Conservation (phyloP, 2,329 filamentous ascomycete genomes). For the Epicoccum nigrum region DNA sequence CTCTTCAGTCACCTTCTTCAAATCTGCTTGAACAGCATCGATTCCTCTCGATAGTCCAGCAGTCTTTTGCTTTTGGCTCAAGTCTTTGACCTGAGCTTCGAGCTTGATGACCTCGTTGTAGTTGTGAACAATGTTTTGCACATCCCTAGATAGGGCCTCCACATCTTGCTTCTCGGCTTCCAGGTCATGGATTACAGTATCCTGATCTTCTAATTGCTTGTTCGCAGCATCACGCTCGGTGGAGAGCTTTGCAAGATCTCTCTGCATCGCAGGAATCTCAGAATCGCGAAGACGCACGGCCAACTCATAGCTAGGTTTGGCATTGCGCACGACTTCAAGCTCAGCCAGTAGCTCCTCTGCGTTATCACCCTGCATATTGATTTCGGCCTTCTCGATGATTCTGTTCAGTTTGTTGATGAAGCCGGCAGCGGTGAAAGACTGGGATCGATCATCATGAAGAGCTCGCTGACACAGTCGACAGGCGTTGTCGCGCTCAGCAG, state of each 20-base stretch:
- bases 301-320: slow-evolving; percentile 70
- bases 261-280: slow-evolving; percentile 73
- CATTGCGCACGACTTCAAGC: slow-evolving; percentile 63
- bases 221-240: slow-evolving; percentile 48
- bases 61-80: slow-evolving; percentile 76
- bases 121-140: slow-evolving; percentile 76
- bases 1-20: slow-evolving; percentile 70
- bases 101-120: slow-evolving; percentile 74
- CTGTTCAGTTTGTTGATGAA: slow-evolving; percentile 70
- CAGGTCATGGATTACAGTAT: slow-evolving; percentile 66
- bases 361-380: slow-evolving; percentile 65
- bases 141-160: slow-evolving; percentile 76
- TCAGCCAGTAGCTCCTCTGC: slow-evolving; percentile 67
- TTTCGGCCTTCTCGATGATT: slow-evolving; percentile 57
- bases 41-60: slow-evolving; percentile 70
- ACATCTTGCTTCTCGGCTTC: slow-evolving; percentile 73
- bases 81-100: slow-evolving; percentile 73
- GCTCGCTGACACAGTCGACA: slow-evolving; percentile 78
- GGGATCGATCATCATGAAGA: slow-evolving; percentile 64
- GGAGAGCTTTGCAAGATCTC: slow-evolving; percentile 63
- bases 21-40: slow-evolving; percentile 82
- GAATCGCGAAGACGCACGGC: slow-evolving; percentile 70
- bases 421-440: slow-evolving; percentile 59
- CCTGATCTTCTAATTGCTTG: slow-evolving; percentile 64
- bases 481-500: slow-evolving; percentile 69